Evolutionary conservation across 2,329 filamentous ascomycete genomes (phyloP).

Genomic region (Didymella arachidicola): DNA sequence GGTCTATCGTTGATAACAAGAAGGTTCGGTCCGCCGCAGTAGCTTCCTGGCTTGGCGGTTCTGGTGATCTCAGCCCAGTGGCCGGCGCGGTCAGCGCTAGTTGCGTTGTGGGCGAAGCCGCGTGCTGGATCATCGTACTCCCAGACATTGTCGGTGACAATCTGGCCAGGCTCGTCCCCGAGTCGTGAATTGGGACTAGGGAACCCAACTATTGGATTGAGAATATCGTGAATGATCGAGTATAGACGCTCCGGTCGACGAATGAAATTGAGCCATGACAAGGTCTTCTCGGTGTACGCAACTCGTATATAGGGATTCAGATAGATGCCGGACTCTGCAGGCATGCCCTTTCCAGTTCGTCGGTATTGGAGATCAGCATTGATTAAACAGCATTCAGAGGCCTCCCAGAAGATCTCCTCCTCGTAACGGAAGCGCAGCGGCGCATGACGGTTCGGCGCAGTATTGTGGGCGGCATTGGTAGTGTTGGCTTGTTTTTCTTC

Average conservation of each 20-base stretch:
- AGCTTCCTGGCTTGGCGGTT: slow-evolving; percentile 60
- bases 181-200: slow-evolving; percentile 69
- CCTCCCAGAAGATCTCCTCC: slow-evolving; percentile 55
- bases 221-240: slow-evolving; percentile 64
- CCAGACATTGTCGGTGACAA: slow-evolving; percentile 63
- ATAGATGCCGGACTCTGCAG: slow-evolving; percentile 66
- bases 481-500: slow-evolving; percentile 7
- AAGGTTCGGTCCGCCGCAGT: slow-evolving; percentile 64
- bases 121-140: slow-evolving; percentile 47
- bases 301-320: slow-evolving; percentile 80
- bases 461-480: slow-evolving; percentile 31
- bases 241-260: slow-evolving; percentile 73
- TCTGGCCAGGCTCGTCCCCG: slow-evolving; percentile 64
- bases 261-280: slow-evolving; percentile 66
- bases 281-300: slow-evolving; percentile 67
- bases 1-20: slow-evolving; percentile 55
- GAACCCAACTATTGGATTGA: slow-evolving; percentile 64
- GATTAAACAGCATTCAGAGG: slow-evolving; percentile 59
- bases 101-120: slow-evolving; percentile 37
- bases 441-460: slow-evolving; percentile 30
- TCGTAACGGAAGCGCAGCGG: slow-evolving; percentile 57
- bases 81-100: slow-evolving; percentile 36
- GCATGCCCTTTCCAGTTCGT: slow-evolving; percentile 49
- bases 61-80: slow-evolving; percentile 51
- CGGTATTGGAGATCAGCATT: slow-evolving; percentile 55